These are phyloP conservation scores for Crucibulum laeve DNA, from an alignment of 768 basidiomycete species.

Conservation along the genomic window DNA sequence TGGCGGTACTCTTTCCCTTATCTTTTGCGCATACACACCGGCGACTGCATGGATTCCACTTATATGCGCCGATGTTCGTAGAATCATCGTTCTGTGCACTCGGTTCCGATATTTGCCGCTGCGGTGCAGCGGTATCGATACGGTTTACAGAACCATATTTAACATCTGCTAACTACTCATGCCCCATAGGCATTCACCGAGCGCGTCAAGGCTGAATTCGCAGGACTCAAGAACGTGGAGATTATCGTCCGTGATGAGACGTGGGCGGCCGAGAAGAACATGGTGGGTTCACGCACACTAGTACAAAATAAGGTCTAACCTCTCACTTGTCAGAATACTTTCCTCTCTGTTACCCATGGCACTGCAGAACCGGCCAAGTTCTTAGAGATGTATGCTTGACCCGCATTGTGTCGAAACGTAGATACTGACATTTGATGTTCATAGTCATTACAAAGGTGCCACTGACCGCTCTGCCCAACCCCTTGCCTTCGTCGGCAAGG, in stretches of 20 bases:
- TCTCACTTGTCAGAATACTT: conserved; percentile 49
- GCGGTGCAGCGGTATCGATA: too few relatives aligned
- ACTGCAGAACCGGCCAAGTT: conserved; percentile 82
- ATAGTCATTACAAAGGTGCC: conserved; percentile 80
- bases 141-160: too few relatives aligned
- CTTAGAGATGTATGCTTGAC: conserved; percentile 64
- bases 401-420: not conserved
- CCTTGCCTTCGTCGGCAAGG: conserved; percentile 80
- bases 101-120: too few relatives aligned
- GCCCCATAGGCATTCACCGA: conserved; percentile 59
- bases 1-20: too few relatives aligned
- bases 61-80: too few relatives aligned
- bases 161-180: not conserved
- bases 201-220: conserved; percentile 63
- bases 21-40: too few relatives aligned
- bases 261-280: conserved; percentile 82
- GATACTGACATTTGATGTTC: conserved; percentile 1
- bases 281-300: conserved; percentile 41
- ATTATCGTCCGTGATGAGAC: conserved; percentile 71
- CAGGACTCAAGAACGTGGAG: conserved; percentile 61
- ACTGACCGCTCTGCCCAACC: conserved; percentile 50
- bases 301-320: not conserved
- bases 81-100: too few relatives aligned
- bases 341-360: conserved; percentile 84
- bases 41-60: too few relatives aligned